Evolutionary conservation across 192 early-diverging fungal genomes (phyloP).

Genomic region (Phlyctochytrium bullatum): DNA sequence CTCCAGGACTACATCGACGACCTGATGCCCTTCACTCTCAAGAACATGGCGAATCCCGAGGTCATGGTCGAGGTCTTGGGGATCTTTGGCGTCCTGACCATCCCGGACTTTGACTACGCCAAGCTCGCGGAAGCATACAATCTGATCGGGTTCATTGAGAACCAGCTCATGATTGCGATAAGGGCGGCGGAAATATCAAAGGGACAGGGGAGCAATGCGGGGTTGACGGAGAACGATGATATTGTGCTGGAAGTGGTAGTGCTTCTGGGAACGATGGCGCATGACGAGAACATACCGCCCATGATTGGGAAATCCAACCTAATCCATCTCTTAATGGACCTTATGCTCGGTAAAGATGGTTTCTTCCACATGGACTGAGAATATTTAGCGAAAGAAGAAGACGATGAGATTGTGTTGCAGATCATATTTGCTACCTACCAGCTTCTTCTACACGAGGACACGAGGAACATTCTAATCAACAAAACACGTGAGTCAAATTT

Average conservation of each 20-base stretch:
- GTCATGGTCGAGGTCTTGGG: constrained; percentile 50
- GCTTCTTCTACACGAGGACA: constrained; percentile 45
- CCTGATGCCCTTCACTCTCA: constrained; percentile 43
- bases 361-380: not conserved
- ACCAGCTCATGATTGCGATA: constrained; percentile 20
- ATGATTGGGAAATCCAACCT: constrained; percentile 42
- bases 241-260: constrained; percentile 46
- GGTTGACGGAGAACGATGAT: constrained; percentile 46
- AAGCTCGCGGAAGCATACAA: constrained; percentile 49
- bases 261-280: constrained; percentile 50
- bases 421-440: constrained; percentile 58
- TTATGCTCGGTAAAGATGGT: constrained; percentile 47
- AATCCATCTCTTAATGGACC: constrained; percentile 40
- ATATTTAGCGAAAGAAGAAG: constrained; percentile 55
- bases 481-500: constrained; percentile 37
- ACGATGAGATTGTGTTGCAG: constrained; percentile 62
- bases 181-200: not conserved
- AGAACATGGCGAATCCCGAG: constrained; percentile 35
- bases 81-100: constrained; percentile 42
- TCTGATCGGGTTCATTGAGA: constrained; percentile 38
- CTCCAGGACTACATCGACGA: constrained; percentile 55
- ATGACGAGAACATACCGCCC: constrained; percentile 49
- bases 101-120: constrained; percentile 54
- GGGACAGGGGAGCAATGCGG: not conserved
- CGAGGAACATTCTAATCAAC: constrained; percentile 35